Conservation (phyloP, 805 yeast genomes). For the Candida montana region DNA sequence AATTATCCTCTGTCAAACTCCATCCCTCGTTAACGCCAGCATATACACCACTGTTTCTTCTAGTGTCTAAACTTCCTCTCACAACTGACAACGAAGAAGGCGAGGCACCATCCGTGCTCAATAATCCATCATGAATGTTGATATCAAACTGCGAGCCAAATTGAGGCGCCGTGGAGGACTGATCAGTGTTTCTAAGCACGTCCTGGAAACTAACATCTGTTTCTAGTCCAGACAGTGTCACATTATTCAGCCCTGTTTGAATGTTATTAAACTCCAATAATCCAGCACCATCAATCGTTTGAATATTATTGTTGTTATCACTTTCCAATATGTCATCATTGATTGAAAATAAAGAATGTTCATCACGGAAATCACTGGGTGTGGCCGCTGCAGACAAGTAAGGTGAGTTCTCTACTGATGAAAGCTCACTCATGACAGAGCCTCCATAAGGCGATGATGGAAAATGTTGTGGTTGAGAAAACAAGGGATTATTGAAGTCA, state of each 20-base stretch:
- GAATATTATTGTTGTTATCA: neutral
- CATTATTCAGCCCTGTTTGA: slow-evolving; percentile 5
- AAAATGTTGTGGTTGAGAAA: slow-evolving; percentile 13
- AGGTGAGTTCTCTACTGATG: slow-evolving; percentile 23
- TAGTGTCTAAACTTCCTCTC: neutral
- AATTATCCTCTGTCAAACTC: slow-evolving; percentile 20
- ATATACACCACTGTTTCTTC: neutral
- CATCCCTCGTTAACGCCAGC: slow-evolving; percentile 8
- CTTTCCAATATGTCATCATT: neutral
- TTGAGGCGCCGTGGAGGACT: neutral
- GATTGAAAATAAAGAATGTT: slow-evolving; percentile 3
- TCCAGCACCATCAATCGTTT: slow-evolving; percentile 4
- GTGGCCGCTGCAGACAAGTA: slow-evolving; percentile 15
- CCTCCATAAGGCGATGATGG: slow-evolving; percentile 5
- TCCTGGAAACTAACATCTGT: slow-evolving; percentile 11
- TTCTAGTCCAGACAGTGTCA: slow-evolving; percentile 4
- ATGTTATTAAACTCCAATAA: slow-evolving; percentile 2
- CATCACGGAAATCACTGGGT: slow-evolving; percentile 18
- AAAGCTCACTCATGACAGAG: slow-evolving; percentile 18
- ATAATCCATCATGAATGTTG: neutral
- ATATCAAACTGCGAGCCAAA: neutral
- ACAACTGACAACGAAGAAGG: no score
- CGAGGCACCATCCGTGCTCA: neutral
- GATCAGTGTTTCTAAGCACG: neutral
- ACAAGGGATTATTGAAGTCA: slow-evolving; percentile 13